Percentiles rank a stretch among this genome's conserved stretches.
Evolutionary conservation across 768 basidiomycete species (phyloP).

Genomic region (Tulasnella sp.): DNA sequence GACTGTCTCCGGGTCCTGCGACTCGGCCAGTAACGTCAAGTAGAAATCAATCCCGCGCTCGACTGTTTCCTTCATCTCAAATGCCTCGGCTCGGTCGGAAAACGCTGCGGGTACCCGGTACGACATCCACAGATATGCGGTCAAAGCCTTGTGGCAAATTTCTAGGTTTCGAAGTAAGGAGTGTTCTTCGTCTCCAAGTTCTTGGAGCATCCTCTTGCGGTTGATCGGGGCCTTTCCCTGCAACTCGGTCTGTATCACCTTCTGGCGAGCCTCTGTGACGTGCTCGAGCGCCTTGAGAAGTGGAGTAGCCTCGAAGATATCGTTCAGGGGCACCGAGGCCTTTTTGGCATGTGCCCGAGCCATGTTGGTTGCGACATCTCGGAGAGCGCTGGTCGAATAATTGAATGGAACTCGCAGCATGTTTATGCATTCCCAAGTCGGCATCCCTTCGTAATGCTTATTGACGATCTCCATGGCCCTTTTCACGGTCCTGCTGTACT

Average conservation of each 20-base stretch:
- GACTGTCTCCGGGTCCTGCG: not conserved
- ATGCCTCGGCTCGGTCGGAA: constrained; percentile 39
- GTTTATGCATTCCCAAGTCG: constrained; percentile 5
- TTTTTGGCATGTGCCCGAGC: constrained; percentile 28
- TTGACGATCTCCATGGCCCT: not conserved
- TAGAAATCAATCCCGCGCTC: constrained; percentile 60
- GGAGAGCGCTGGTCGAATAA: not conserved
- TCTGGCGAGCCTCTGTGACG: constrained; percentile 29
- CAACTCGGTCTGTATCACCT: not conserved
- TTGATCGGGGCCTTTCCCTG: not conserved
- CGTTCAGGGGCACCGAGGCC: constrained; percentile 34
- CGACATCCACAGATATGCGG: constrained; percentile 76
- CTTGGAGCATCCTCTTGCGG: not conserved
- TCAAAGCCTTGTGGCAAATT: constrained; percentile 60
- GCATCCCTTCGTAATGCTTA: not conserved
- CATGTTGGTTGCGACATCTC: constrained; percentile 29
- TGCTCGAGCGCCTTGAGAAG: constrained; percentile 33
- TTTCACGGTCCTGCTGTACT: not conserved
- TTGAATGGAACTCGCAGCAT: constrained; percentile 5
- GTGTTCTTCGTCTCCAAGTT: constrained; percentile 15
- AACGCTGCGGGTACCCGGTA: constrained; percentile 62
- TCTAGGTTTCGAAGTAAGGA: constrained; percentile 41
- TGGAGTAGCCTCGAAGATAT: constrained; percentile 27
- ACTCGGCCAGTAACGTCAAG: constrained; percentile 22
- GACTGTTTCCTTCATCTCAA: constrained; percentile 43